Base-by-base conservation (phyloP, 31 red algal genomes). In the Bonnemaisonia californica region DNA sequence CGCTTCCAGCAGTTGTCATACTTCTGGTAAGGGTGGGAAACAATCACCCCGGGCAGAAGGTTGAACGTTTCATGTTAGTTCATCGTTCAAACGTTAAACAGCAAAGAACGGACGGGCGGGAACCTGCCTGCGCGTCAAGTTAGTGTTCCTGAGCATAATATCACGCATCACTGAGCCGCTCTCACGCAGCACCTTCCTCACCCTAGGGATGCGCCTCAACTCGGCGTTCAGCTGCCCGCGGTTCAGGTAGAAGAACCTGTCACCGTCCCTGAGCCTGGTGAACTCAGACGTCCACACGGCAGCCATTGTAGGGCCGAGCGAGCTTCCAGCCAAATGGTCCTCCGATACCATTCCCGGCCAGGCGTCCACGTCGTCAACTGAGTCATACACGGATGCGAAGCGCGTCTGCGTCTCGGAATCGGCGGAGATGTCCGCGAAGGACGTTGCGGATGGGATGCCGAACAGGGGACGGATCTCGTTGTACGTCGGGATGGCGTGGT, bases 231-330 rank as follows among this genome's bases (percentile, higher is more conserved):
- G 16, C 45, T 11, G 45, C 7, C 45, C 45, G 45, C 16, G 7
- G 7, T 16, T 51, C 45, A 58, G 45, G 36, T 76, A 85, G 19
- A 74, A 85, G 54, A 85, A 85, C 51, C 54, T 69, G 29, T 85
- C 81, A 2, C 69, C 81, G 4, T 62, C 3, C 2, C 63, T 37
- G 21, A 85, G 24, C 42, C 81, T 41, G 1, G 8, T 55, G 57
- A 85, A 85, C 47, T 85, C 67, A 24, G 54, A 26, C 1, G 24
- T 48, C 54, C 51, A 62, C n/a, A 71, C 55, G 8, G 38, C 27
- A 13, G 13, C 18, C 41, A 74, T 60, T 30, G 70, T 71, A 18
- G 1, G 0, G 18, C 81, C 81, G 23, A 83, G 12, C 7, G 39
- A 48, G 1, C 22, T 54, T 2, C 68, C 66, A 1, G 45, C 8